A percentile compares a stretch with the other conserved stretches of the same genome.
phyloP scores from a whole-genome alignment of 352 stramenopile species.

The Sclerospora graminicola region DNA sequence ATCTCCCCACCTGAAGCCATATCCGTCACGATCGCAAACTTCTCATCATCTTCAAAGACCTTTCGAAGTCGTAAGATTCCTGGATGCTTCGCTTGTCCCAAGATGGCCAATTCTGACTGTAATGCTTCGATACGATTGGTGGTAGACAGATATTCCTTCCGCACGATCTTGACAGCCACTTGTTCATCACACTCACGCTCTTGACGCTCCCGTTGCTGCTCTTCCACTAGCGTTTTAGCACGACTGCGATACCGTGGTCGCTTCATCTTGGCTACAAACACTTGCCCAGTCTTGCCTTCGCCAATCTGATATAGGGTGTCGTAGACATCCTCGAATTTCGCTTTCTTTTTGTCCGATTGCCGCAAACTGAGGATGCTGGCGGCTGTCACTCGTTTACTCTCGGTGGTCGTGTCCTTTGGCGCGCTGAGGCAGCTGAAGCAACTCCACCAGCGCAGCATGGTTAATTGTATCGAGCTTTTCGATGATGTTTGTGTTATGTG shows the following conservation, averaged over 20 bases:
- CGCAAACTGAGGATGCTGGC: too few species aligned
- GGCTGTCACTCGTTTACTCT: too few species aligned
- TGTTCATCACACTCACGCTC: constrained; percentile 33
- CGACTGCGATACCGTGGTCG: constrained; percentile 15
- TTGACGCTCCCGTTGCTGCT: constrained; percentile 57
- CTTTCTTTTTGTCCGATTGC: not conserved
- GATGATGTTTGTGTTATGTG: constrained; percentile 2
- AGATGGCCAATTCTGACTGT: constrained; percentile 45
- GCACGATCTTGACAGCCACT: constrained; percentile 62
- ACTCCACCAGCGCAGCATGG: too few species aligned
- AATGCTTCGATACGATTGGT: constrained; percentile 57
- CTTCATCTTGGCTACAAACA: constrained; percentile 42
- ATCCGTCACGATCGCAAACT: constrained; percentile 64
- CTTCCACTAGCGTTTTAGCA: constrained; percentile 18
- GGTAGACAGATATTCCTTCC: constrained; percentile 59
- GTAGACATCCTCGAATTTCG: constrained; percentile 51
- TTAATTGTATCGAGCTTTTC: constrained; percentile 7
- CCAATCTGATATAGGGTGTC: constrained; percentile 59
- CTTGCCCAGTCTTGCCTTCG: constrained; percentile 67
- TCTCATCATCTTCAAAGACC: constrained; percentile 57
- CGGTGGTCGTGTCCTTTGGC: too few species aligned
- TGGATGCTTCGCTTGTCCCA: constrained; percentile 47
- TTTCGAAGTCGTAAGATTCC: constrained; percentile 44
- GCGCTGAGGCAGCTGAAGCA: too few species aligned
- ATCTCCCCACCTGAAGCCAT: constrained; percentile 51